Conservation (phyloP, 345 rosid genomes). For the Salix caprea region DNA sequence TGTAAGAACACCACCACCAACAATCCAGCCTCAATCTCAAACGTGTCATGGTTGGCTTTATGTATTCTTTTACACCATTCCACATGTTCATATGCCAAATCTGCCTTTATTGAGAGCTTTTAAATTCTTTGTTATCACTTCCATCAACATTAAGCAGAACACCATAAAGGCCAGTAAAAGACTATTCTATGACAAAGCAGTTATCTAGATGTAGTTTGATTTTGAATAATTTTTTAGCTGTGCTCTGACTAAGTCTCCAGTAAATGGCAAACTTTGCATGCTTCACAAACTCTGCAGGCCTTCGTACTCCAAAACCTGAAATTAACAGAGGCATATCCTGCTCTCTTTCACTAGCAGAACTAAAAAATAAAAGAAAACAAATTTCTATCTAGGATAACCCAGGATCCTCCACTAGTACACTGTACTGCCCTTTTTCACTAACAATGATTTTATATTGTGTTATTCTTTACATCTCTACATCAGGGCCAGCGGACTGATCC, state of each 20-base stretch:
- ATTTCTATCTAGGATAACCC: too few species aligned
- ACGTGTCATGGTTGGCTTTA: too few species aligned
- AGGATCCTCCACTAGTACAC: background rate
- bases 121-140: background rate
- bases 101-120: background rate
- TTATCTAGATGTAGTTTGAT: background rate
- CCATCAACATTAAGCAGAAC: background rate
- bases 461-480: slow-evolving; percentile 15
- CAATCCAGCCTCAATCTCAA: too few species aligned
- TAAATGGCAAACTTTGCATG: background rate
- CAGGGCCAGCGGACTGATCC: slow-evolving; percentile 81
- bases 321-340: background rate
- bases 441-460: background rate
- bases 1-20: too few species aligned
- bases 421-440: background rate
- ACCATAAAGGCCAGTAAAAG: background rate
- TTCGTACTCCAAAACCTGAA: background rate
- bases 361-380: too few species aligned
- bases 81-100: background rate
- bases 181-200: background rate
- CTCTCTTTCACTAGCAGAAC: too few species aligned
- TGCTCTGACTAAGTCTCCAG: background rate
- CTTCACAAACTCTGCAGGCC: background rate
- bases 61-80: too few species aligned
- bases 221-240: background rate